A percentile compares a stretch with the other conserved stretches of the same genome.
Conservation (phyloP, 805 yeast species). For the Ogataea minuta region DNA sequence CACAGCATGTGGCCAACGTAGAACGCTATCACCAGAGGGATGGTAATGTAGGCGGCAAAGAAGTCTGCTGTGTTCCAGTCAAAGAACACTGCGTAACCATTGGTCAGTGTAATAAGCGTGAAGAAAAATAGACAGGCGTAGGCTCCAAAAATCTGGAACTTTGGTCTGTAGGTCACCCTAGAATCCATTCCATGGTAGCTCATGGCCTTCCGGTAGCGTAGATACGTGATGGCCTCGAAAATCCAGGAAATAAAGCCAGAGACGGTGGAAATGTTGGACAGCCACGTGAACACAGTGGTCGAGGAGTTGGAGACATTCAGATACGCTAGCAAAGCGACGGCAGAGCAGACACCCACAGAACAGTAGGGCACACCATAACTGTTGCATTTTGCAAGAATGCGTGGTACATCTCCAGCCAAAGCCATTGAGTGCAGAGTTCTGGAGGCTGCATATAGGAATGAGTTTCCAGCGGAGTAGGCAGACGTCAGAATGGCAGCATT, state of each 20-base stretch:
- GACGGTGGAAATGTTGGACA: constrained; percentile 61
- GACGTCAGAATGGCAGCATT: constrained; percentile 62
- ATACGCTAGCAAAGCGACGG: constrained; percentile 47
- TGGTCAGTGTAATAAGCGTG: constrained; percentile 57
- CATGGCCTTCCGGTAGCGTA: constrained; percentile 66
- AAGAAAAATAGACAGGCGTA: constrained; percentile 49
- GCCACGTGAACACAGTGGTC: constrained; percentile 58
- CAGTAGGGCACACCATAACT: constrained; percentile 57
- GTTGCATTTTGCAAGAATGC: constrained; percentile 36
- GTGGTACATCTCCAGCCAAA: constrained; percentile 40
- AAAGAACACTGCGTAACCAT: constrained; percentile 69
- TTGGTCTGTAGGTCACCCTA: constrained; percentile 57
- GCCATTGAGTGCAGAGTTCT: constrained; percentile 43
- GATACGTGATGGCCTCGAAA: constrained; percentile 48
- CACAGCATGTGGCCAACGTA: constrained; percentile 59
- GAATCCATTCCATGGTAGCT: constrained; percentile 49
- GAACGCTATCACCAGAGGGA: constrained; percentile 53
- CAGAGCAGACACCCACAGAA: constrained; percentile 42
- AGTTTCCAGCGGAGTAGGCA: constrained; percentile 51
- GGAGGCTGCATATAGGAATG: constrained; percentile 42
- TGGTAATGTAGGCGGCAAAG: constrained; percentile 68
- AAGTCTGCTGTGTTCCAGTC: constrained; percentile 55
- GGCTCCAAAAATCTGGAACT: constrained; percentile 56
- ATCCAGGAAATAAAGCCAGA: constrained; percentile 70
- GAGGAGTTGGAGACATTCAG: constrained; percentile 54